Conservation (phyloP, 805 yeast species). For the Metschnikowia reukaufii region DNA sequence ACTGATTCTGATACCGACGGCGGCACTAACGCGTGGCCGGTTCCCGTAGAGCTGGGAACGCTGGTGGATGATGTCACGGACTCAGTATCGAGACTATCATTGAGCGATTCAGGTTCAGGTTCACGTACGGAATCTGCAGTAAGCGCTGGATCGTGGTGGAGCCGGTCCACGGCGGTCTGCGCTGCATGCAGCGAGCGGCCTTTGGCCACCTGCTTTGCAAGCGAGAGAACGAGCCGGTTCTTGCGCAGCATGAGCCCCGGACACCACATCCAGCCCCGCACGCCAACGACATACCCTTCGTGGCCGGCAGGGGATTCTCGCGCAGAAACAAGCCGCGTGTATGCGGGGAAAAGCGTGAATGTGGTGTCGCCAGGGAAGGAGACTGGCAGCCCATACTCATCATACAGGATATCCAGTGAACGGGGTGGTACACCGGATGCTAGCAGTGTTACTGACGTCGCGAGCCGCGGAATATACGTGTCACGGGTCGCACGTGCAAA, state of each 20-base stretch:
- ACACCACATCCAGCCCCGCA: conserved; percentile 71
- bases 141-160: conserved; percentile 13
- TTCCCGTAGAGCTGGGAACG: conserved; percentile 8
- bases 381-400: conserved; percentile 20
- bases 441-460: conserved; percentile 48
- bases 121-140: conserved; percentile 7
- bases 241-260: conserved; percentile 73
- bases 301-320: conserved; percentile 11
- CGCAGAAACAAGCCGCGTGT: conserved; percentile 29
- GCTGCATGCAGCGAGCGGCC: conserved; percentile 24
- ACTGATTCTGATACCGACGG: no score
- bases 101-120: neutral
- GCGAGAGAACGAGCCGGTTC: conserved; percentile 63
- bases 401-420: conserved; percentile 16
- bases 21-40: conserved; percentile 8
- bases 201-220: conserved; percentile 67
- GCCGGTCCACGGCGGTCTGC: conserved; percentile 18
- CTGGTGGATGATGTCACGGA: conserved; percentile 14
- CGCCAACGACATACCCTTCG: conserved; percentile 51
- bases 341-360: conserved; percentile 49
- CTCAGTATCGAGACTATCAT: conserved; percentile 13
- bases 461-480: conserved; percentile 52
- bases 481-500: conserved; percentile 57
- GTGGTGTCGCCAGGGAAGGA: conserved; percentile 56
- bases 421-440: conserved; percentile 46